Evolutionary conservation across 202 grass and related monocot genomes (phyloP).

Genomic region (Digitaria exilis): DNA sequence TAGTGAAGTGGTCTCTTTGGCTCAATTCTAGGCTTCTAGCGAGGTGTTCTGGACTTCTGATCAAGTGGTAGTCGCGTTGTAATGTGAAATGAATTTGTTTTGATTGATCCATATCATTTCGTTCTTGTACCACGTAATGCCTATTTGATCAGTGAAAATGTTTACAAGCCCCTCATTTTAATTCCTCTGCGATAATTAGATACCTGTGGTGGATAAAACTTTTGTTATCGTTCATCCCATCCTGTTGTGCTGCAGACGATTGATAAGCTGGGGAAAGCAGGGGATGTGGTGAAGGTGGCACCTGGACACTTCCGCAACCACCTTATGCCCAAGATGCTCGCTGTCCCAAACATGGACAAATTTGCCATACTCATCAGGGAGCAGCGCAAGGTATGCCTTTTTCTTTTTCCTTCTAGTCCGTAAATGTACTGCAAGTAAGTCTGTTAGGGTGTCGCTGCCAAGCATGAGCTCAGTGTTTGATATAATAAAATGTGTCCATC

Average conservation of each 20-base stretch:
- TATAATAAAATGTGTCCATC: neutral
- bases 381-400: constrained; percentile 68
- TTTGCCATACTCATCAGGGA: constrained; percentile 77
- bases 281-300: constrained; percentile 82
- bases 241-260: constrained; percentile 47
- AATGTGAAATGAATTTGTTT: too few species aligned
- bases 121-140: too few species aligned
- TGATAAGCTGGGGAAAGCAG: constrained; percentile 81
- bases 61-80: too few species aligned
- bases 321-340: constrained; percentile 89
- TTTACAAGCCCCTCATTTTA: neutral
- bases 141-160: too few species aligned
- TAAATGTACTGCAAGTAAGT: neutral
- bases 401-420: neutral
- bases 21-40: too few species aligned
- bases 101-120: too few species aligned
- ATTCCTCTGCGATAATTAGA: neutral
- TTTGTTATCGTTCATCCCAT: neutral
- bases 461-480: neutral
- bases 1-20: too few species aligned
- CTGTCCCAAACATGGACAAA: constrained; percentile 93
- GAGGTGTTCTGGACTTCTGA: too few species aligned
- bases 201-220: neutral
- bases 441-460: neutral
- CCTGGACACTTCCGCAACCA: constrained; percentile 93